Evolutionary conservation across 2,329 filamentous ascomycete genomes (phyloP).

Genomic region (Paecilomyces niveus): DNA sequence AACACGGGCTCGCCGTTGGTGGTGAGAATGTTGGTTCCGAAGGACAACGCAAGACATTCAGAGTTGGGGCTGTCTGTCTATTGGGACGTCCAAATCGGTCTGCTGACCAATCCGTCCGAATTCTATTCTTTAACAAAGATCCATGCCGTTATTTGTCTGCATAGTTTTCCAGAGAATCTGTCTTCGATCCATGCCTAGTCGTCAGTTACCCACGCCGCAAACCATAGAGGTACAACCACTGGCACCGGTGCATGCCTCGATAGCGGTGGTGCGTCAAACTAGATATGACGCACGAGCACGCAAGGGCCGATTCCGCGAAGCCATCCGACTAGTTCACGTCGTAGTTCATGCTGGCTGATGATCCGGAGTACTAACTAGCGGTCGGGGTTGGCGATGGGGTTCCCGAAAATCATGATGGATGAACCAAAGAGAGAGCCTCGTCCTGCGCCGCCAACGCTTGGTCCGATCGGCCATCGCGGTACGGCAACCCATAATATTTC

Average conservation of each 20-base stretch:
- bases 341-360: background rate
- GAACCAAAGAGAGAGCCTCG: background rate
- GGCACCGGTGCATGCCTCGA: background rate
- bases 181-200: background rate
- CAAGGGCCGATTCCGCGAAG: background rate
- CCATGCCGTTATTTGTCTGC: background rate
- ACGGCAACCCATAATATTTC: background rate
- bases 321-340: background rate
- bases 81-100: background rate
- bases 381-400: background rate
- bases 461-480: background rate
- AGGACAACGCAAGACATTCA: background rate
- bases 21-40: background rate
- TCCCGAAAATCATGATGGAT: background rate
- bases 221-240: background rate
- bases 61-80: background rate
- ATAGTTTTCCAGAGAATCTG: no score
- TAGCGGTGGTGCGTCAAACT: background rate
- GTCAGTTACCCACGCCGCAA: background rate
- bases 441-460: background rate
- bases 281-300: background rate
- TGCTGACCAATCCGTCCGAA: background rate
- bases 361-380: background rate
- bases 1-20: background rate
- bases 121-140: background rate